Evolutionary conservation across 257 asterid species (phyloP).

Genomic region (Cynanchum wilfordii): DNA sequence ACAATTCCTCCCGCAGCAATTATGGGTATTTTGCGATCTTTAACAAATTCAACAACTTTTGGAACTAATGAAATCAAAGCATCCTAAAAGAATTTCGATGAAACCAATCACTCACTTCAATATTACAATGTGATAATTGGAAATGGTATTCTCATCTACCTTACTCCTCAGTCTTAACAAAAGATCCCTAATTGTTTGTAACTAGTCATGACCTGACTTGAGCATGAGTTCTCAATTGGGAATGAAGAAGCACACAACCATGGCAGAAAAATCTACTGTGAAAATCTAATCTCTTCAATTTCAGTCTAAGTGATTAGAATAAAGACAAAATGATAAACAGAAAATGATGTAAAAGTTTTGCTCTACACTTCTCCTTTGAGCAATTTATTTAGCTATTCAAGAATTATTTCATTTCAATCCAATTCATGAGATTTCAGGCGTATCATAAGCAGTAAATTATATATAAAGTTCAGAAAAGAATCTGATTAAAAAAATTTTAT

Average conservation of each 20-base stretch:
- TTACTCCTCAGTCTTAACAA: background rate
- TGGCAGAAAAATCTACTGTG: too few relatives aligned
- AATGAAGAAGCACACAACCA: too few relatives aligned
- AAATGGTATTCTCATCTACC: background rate
- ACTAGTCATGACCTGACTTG: background rate
- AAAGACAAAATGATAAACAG: background rate
- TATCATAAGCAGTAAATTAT: too few relatives aligned
- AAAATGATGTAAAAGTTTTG: background rate
- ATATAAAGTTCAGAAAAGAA: background rate
- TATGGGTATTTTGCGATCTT: slow-evolving; percentile 41
- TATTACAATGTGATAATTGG: background rate
- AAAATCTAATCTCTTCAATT: too few relatives aligned
- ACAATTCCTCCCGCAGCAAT: slow-evolving; percentile 88
- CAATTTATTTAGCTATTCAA: background rate
- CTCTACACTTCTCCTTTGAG: background rate
- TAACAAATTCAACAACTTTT: slow-evolving; percentile 66
- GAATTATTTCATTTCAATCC: background rate
- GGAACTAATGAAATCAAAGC: slow-evolving; percentile 62
- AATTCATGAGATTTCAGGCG: too few relatives aligned
- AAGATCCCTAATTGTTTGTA: background rate
- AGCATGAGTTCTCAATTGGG: background rate
- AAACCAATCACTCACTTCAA: background rate
- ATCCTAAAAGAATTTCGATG: slow-evolving; percentile 38
- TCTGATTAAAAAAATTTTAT: background rate
- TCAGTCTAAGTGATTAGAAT: background rate